A percentile compares a stretch with the other conserved stretches of the same genome.
phyloP scores from a whole-genome alignment of 2,329 filamentous ascomycete species.

The Incumbomyces lentus region DNA sequence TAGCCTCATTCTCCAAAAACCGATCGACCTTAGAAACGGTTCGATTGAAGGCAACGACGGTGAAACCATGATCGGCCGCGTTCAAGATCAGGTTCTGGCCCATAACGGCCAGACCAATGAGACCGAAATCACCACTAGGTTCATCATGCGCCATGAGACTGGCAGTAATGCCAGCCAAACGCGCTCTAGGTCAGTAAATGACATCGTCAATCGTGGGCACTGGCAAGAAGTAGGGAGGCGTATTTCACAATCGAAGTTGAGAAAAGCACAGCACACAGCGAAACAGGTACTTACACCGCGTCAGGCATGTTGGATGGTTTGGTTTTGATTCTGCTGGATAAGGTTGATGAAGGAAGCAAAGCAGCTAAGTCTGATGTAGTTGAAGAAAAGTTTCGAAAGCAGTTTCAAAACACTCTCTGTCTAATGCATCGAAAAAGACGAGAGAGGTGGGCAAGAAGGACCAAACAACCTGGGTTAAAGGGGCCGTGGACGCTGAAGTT shows the following conservation, averaged over 20 bases:
- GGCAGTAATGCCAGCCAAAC: constrained; percentile 63
- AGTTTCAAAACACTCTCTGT: constrained; percentile 15
- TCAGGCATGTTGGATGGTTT: constrained; percentile 21
- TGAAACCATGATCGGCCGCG: constrained; percentile 86
- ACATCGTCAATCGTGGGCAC: constrained; percentile 15
- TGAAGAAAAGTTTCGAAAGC: neutral
- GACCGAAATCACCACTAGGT: constrained; percentile 73
- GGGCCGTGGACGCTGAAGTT: too few species aligned
- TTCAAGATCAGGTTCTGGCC: constrained; percentile 81
- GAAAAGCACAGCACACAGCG: neutral
- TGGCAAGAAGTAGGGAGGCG: neutral
- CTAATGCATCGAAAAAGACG: constrained; percentile 23
- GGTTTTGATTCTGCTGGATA: neutral
- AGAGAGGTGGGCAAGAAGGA: constrained; percentile 17
- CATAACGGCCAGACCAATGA: constrained; percentile 89
- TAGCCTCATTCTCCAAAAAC: constrained; percentile 83
- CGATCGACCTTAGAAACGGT: constrained; percentile 96
- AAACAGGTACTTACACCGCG: constrained; percentile 18
- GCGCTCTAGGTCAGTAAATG: constrained; percentile 51
- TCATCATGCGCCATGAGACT: constrained; percentile 47
- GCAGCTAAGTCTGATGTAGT: too few species aligned
- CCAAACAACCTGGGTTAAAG: neutral
- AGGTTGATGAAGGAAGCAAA: neutral
- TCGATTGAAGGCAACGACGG: constrained; percentile 96
- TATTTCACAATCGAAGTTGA: neutral